Evolutionary conservation across 176 grass and related monocot genomes (phyloP).

Genomic region (Coix lacrymajobi): DNA sequence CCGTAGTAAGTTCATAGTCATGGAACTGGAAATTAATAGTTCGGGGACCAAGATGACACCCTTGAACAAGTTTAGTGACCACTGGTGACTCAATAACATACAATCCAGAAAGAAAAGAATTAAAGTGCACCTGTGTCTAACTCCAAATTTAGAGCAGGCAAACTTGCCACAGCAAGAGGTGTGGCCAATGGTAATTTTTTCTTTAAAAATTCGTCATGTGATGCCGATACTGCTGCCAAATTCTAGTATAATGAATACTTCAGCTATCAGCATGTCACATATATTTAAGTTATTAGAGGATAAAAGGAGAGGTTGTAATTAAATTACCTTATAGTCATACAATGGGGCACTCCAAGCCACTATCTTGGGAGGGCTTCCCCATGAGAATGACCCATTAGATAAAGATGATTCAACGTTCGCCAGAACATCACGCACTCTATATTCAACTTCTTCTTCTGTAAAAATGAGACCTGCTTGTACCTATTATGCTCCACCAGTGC

Average conservation of each 20-base stretch:
- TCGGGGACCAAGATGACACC: background rate
- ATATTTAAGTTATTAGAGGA: conserved; percentile 23
- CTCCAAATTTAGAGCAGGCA: conserved; percentile 67
- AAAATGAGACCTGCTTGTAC: conserved; percentile 69
- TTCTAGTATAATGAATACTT: conserved; percentile 48
- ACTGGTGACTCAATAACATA: background rate
- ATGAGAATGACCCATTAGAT: conserved; percentile 44
- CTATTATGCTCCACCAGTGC: conserved; percentile 54
- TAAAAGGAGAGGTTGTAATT: background rate
- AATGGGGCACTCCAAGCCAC: conserved; percentile 69
- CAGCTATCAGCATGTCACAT: conserved; percentile 22
- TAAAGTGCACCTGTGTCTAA: conserved; percentile 55
- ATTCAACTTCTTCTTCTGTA: conserved; percentile 87
- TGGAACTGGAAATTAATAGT: background rate
- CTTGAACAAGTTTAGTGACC: background rate
- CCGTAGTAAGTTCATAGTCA: background rate
- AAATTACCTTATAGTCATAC: conserved; percentile 77
- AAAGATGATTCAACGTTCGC: conserved; percentile 74
- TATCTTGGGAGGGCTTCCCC: conserved; percentile 66
- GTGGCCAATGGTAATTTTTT: conserved; percentile 41
- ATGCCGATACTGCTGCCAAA: conserved; percentile 45
- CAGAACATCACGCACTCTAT: conserved; percentile 43
- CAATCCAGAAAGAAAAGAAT: conserved; percentile 2
- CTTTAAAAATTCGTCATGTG: conserved; percentile 57
- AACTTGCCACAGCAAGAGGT: conserved; percentile 47